These are phyloP conservation scores for Phytophthora megakarya DNA, from an alignment of 352 stramenopile genomes.

Conservation along the genomic window DNA sequence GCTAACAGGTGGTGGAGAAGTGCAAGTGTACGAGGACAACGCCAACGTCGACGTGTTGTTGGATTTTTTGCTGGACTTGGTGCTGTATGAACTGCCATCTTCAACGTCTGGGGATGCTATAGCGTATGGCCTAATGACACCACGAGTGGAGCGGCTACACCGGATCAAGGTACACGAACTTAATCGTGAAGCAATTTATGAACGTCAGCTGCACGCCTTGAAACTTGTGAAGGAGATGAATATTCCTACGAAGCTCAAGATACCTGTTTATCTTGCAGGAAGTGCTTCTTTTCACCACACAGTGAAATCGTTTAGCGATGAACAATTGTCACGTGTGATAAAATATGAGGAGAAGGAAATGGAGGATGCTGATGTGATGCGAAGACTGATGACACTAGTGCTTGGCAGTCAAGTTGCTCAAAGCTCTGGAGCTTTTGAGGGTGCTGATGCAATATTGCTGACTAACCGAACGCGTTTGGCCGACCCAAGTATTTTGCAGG, in stretches of 20 bases:
- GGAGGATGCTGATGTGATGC: constrained; percentile 45
- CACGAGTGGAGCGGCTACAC: constrained; percentile 57
- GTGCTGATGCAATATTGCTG: constrained; percentile 44
- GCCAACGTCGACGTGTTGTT: constrained; percentile 53
- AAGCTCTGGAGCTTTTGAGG: constrained; percentile 41
- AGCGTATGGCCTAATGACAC: constrained; percentile 48
- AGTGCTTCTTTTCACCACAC: constrained; percentile 67
- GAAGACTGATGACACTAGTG: constrained; percentile 52
- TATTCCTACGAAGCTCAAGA: constrained; percentile 41
- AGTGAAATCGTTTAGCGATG: constrained; percentile 71
- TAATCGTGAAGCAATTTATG: constrained; percentile 56
- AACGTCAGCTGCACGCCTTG: constrained; percentile 59
- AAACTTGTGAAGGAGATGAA: constrained; percentile 67
- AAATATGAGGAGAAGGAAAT: constrained; percentile 64
- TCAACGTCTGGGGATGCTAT: constrained; percentile 10
- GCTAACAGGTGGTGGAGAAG: background rate
- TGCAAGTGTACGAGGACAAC: constrained; percentile 12
- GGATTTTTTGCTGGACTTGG: constrained; percentile 75
- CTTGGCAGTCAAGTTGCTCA: constrained; percentile 69
- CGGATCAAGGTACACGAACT: constrained; percentile 49
- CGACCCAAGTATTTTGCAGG: constrained; percentile 66
- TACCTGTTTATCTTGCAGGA: constrained; percentile 60
- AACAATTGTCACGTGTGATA: constrained; percentile 60
- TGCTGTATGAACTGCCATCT: constrained; percentile 53
- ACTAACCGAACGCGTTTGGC: constrained; percentile 54